Conservation (phyloP, 2,329 filamentous ascomycete species). For the Ophiostoma tasmaniense region DNA sequence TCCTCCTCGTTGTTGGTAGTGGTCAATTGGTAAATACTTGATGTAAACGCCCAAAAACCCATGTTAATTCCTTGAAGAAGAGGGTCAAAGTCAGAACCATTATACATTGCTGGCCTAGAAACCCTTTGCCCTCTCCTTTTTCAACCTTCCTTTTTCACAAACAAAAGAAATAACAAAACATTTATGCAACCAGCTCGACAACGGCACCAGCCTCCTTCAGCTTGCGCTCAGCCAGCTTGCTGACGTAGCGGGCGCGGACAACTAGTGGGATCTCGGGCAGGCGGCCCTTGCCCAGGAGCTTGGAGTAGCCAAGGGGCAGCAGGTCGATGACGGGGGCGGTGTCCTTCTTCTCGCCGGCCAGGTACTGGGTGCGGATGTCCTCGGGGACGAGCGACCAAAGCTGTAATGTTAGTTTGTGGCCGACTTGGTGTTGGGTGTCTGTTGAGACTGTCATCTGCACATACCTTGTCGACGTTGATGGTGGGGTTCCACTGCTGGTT, state of each 20-base stretch:
- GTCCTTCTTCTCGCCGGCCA: slow-evolving; percentile 69
- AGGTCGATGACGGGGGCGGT: slow-evolving; percentile 97
- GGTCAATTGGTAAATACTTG: slow-evolving; percentile 9
- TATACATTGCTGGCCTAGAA: slow-evolving; percentile 6
- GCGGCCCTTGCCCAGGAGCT: slow-evolving; percentile 97
- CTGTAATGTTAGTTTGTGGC: slow-evolving; percentile 35
- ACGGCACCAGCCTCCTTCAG: slow-evolving; percentile 97
- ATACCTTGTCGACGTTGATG: slow-evolving; percentile 96
- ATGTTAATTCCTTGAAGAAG: slow-evolving; percentile 4
- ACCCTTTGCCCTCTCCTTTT: not conserved
- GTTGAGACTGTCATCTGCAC: not conserved
- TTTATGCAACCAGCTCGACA: slow-evolving; percentile 87
- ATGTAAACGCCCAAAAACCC: slow-evolving; percentile 8
- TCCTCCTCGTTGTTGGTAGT: slow-evolving; percentile 6
- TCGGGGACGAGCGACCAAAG: slow-evolving; percentile 90
- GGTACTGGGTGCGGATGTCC: slow-evolving; percentile 90
- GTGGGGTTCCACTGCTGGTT: slow-evolving; percentile 98
- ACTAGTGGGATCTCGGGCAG: slow-evolving; percentile 88
- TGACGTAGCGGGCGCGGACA: slow-evolving; percentile 91
- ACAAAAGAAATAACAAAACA: slow-evolving; percentile 7
- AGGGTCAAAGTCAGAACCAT: not conserved
- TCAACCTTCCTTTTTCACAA: slow-evolving; percentile 4
- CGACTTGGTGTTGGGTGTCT: not conserved
- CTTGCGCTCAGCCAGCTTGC: slow-evolving; percentile 95
- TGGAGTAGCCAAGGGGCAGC: slow-evolving; percentile 93